Evolutionary conservation across 2,329 filamentous ascomycete genomes (phyloP), one percentile per base, ranked within the genome.

Genomic region (Calycina marina): DNA sequence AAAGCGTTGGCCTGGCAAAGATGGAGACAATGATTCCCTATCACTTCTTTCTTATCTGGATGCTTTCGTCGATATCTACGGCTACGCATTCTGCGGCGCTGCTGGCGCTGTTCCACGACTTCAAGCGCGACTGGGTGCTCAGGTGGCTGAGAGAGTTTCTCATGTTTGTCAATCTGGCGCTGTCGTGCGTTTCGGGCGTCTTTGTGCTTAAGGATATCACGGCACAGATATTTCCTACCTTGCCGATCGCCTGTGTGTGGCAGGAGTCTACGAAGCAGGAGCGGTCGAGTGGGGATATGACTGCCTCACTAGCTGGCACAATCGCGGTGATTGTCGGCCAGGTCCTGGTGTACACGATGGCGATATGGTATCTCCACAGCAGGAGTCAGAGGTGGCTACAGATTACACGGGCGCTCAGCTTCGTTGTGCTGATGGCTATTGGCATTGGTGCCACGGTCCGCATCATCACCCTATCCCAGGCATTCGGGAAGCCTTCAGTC

Each of bases 201-300:
- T 63, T 98, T 86, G 48, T 96, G 85, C 61, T 98, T 84, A 55
- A 96, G 86, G 48, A 94, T 56, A 57, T 96, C 83, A 67, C 94
- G 88, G 49, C 78, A 56, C 62, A 96, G 54, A 69, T 3, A 65
- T 61, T 18, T 69, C 71, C 5, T 51, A 66, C 67, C 0, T 51
- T 77, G 18, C 72, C 74, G 0, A 67, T 79, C 31, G 63, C 59
- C 1, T 79, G 74, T 47, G 71, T 70, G 0, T 77, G 69, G 70
- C 45, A 62, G 20, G 48, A 22, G 8, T 22, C 20, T 62, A 1
- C 51, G 53, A 11, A 52, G 57, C 4, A 53, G 55, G 2, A 43
- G 49, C 5, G 42, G 53, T n/a, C n/a, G n/a, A n/a, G n/a, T n/a
- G 6, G 43, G 58, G 0, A 63, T 34, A 53, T 55, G 4, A 60